Evolutionary conservation across 2,329 filamentous ascomycete species (phyloP).

Genomic region (Botrytis byssoidea): DNA sequence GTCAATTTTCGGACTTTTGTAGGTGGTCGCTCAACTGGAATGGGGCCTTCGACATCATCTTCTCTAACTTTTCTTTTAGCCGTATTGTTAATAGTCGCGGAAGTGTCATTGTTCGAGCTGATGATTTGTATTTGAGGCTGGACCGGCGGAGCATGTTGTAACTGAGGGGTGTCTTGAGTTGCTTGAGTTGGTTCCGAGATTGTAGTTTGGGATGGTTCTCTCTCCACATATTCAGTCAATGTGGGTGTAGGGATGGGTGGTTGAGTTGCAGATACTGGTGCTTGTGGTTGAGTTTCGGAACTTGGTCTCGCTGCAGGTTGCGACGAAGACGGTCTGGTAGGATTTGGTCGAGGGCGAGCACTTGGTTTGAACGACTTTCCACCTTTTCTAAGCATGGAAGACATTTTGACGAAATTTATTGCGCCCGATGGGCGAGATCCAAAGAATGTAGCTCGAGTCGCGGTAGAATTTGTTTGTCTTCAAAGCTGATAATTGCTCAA

Average conservation of each 20-base stretch:
- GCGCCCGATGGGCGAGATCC: constrained; percentile 16
- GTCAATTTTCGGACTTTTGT: constrained; percentile 15
- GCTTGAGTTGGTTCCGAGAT: neutral
- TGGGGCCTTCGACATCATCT: neutral
- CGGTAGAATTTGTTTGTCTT: neutral
- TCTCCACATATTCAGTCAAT: neutral
- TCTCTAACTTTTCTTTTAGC: constrained; percentile 9
- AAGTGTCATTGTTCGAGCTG: neutral
- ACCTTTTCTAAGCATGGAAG: constrained; percentile 22
- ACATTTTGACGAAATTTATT: constrained; percentile 19
- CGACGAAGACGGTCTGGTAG: constrained; percentile 44
- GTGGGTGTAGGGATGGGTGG: constrained; percentile 5
- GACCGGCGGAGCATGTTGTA: neutral
- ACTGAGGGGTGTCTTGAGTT: constrained; percentile 11
- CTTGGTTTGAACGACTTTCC: constrained; percentile 60
- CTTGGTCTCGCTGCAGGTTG: constrained; percentile 43
- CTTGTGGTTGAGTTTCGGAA: constrained; percentile 41
- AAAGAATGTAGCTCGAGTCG: constrained; percentile 6
- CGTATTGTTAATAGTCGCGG: neutral
- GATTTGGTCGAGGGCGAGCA: constrained; percentile 54
- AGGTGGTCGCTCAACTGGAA: constrained; percentile 4
- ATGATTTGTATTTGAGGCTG: neutral
- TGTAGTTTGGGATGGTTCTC: neutral
- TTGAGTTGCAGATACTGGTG: constrained; percentile 31
- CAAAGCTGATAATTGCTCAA: neutral